Evolutionary conservation across 2,329 filamentous ascomycete species (phyloP).

Genomic region (Venturia pyrina): DNA sequence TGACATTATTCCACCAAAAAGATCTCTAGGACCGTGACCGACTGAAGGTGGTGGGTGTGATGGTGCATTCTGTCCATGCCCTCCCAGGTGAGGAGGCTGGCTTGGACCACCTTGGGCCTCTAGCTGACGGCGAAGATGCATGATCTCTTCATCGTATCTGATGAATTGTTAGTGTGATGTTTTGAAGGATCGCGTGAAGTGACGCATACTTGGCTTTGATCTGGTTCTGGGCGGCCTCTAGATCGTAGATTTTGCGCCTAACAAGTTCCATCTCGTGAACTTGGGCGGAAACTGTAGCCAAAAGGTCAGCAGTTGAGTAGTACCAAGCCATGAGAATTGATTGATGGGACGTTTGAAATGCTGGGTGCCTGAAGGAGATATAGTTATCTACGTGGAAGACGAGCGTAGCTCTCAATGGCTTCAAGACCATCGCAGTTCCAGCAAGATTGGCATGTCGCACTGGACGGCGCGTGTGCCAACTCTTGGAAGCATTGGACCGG

Average conservation of each 20-base stretch:
- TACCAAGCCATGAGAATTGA: conserved; percentile 18
- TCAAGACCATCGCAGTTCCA: not conserved
- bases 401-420: not conserved
- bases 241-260: conserved; percentile 80
- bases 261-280: conserved; percentile 94
- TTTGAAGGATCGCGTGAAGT: no score
- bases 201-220: conserved; percentile 79
- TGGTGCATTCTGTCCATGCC: conserved; percentile 63
- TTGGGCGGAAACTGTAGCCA: conserved; percentile 65
- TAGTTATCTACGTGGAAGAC: not conserved
- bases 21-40: conserved; percentile 75
- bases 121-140: conserved; percentile 76
- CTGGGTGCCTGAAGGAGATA: not conserved
- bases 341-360: not conserved
- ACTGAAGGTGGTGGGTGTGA: conserved; percentile 78
- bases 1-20: conserved; percentile 94
- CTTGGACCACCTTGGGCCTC: conserved; percentile 57
- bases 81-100: conserved; percentile 56
- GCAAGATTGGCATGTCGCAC: not conserved
- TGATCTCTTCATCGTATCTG: conserved; percentile 91
- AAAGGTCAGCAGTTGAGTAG: conserved; percentile 15
- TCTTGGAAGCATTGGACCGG: not conserved
- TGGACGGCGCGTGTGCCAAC: not conserved
- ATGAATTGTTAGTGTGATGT: not conserved
- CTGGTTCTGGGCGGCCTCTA: conserved; percentile 80